These are phyloP conservation scores for Wickerhamomyces canadensis DNA, from an alignment of 805 yeast species.

Conservation along the genomic window DNA sequence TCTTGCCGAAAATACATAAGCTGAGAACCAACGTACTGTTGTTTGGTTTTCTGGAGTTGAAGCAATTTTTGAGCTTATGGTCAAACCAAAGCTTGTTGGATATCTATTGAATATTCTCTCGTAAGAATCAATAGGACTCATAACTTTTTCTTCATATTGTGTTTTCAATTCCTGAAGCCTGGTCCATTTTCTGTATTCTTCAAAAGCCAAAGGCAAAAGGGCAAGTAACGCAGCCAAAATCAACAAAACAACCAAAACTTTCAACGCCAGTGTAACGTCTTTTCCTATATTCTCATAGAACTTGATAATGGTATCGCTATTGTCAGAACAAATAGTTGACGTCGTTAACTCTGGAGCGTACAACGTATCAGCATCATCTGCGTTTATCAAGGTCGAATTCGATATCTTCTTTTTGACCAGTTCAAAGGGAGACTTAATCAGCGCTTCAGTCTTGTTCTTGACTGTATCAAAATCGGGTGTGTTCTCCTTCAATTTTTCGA, in stretches of 20 bases:
- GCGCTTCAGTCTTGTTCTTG: constrained; percentile 47
- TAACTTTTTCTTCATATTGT: constrained; percentile 8
- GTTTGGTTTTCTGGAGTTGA: constrained; percentile 9
- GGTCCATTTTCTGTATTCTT: constrained; percentile 45
- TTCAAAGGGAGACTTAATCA: constrained; percentile 59
- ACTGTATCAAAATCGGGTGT: constrained; percentile 66
- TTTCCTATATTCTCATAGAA: constrained; percentile 30
- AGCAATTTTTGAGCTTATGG: constrained; percentile 7
- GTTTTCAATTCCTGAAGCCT: constrained; percentile 32
- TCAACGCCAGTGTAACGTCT: constrained; percentile 30
- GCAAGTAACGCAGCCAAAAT: constrained; percentile 36
- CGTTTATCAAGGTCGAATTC: constrained; percentile 20
- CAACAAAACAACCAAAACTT: constrained; percentile 34
- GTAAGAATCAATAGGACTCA: constrained; percentile 17
- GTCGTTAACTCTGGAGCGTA: background rate
- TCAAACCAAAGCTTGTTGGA: constrained; percentile 18
- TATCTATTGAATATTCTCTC: constrained; percentile 19
- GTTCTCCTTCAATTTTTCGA: constrained; percentile 43
- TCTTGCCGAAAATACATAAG: constrained; percentile 45
- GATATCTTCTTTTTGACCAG: constrained; percentile 36
- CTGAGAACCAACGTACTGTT: constrained; percentile 30
- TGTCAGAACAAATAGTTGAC: constrained; percentile 31
- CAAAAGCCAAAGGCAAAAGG: constrained; percentile 37
- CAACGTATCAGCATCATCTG: constrained; percentile 6
- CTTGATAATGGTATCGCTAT: constrained; percentile 32